Evolutionary conservation across 176 grass and related monocot genomes (phyloP), one percentile per base, ranked within the genome.

Genomic region (Chloris gayana): DNA sequence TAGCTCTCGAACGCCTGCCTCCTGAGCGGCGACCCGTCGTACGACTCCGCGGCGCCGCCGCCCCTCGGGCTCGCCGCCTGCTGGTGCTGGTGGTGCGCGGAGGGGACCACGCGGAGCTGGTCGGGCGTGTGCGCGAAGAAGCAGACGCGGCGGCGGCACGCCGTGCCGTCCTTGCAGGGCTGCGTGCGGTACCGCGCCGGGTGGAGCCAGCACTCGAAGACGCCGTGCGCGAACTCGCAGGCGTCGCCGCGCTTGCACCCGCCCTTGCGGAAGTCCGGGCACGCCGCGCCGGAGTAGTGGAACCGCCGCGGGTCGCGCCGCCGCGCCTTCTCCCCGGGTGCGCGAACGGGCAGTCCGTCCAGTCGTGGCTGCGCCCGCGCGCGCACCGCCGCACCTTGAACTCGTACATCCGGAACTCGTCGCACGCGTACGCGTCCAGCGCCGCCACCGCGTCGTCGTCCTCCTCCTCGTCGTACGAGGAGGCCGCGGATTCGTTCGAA

Each of bases 181-280:
- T 93, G 94, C 9, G 94, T 97, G 22, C 94, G 76, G 79, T 97
- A 97, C 56, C 91, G 84, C 25, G 86, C 84, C 15, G 94, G 94
- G 66, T 97, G 94, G 68, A 97, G 91, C 94, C 94, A 97, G 77
- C 87, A 94, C 89, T 97, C 94, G 66, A 91, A 97, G 9, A 94
- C 78, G 0, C 94, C 94, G 70, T 94, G 94, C 14, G 91, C 89
- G 62, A 72, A 83, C 83, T 93, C 92, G 76, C 94, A 97, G 1
- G 64, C 71, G 72, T 94, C 87, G n/a, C 94, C 94, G 27, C 87
- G 87, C 56, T 74, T 83, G 76, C 94, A 97, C 6, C 72, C 83
- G 9, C 91, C 87, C 69, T 86, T 87, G 47, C 89, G 86, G 72
- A 93, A 94, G 57, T 91, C 85, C 49, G 84, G 87, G 83, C 94